Base-by-base conservation (phyloP, 2,329 filamentous ascomycete genomes). In the Neofusicoccum parvum region DNA sequence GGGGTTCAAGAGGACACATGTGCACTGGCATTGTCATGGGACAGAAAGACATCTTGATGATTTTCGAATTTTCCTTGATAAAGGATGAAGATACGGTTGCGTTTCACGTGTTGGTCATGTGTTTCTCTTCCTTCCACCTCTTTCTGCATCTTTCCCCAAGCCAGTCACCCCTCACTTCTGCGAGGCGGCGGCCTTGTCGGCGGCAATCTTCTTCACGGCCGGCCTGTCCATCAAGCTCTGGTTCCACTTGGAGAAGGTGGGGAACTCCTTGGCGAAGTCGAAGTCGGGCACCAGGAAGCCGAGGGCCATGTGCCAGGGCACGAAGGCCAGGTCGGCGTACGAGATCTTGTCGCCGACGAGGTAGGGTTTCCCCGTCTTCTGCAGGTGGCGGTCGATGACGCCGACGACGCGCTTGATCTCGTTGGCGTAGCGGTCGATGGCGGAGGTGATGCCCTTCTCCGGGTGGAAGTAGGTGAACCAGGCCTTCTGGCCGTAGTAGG, bases 341-440 rank as follows among this genome's bases (percentile, higher is more conserved):
- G 76, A 79, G 65, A 71, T 72, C 66, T 79, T 81, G 48, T 78
- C 76, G 17, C 80, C 81, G 0, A 82, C 78, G 14, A 83, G 72
- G 66, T 75, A 83, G 36, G 76, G 67, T 12, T 72, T 74, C 5
- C 71, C 71, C 3, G 67, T 67, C 65, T 72, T 72, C 63, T 73
- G 68, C 14, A 83, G 71, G 36, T 74, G 73, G 3, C 67, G 66
- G 43, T 85, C 78, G 12, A 85, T 71, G 5, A 85, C 81, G 15
- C 75, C 75, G 5, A 76, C 71, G 14, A 85, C 75, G 50, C 83
- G 81, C 34, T 75, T 73, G 62, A 81, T 72, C 68, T 85, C 82
- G 32, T 77, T 76, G 17, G 70, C 63, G 69, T 83, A 85, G 17
- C 82, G 78, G 5, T 81, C 77, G 23, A 79, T 71, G 5, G 80